phyloP scores from a whole-genome alignment of 352 stramenopile genomes.

The Phytopythium boreale region DNA sequence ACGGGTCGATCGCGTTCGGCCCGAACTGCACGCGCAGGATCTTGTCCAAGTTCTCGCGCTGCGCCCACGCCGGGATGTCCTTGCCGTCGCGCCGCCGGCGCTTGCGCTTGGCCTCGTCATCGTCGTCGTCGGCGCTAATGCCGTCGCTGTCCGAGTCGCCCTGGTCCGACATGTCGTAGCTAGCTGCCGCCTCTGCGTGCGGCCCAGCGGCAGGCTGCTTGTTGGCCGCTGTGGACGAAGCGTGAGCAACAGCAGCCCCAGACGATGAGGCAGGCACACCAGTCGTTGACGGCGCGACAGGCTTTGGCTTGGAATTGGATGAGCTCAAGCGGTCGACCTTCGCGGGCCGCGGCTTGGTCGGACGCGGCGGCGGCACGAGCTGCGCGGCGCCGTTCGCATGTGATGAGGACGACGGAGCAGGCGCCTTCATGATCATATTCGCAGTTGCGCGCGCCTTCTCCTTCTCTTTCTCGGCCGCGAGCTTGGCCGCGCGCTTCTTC shows the following conservation, averaged over 20 bases:
- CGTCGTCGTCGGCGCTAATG: constrained; percentile 40
- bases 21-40: constrained; percentile 71
- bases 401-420: neutral
- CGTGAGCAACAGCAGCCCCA: constrained; percentile 13
- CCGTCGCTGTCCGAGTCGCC: constrained; percentile 45
- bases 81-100: constrained; percentile 47
- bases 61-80: constrained; percentile 79
- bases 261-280: neutral
- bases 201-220: constrained; percentile 17
- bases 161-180: constrained; percentile 83
- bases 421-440: neutral
- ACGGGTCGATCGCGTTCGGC: constrained; percentile 66
- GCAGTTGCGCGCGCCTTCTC: neutral
- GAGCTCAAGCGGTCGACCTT: neutral
- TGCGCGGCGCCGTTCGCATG: neutral
- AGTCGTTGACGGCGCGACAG: neutral
- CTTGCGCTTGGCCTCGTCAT: constrained; percentile 12
- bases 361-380: constrained; percentile 1
- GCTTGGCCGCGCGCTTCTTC: constrained; percentile 61
- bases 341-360: constrained; percentile 1
- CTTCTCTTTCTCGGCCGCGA: constrained; percentile 42
- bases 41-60: constrained; percentile 70
- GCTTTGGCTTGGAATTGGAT: neutral
- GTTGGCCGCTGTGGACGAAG: constrained; percentile 8
- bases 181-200: constrained; percentile 15